Base-by-base conservation (phyloP, 1,284 basidiomycete genomes). In the Schizophyllum commune region DNA sequence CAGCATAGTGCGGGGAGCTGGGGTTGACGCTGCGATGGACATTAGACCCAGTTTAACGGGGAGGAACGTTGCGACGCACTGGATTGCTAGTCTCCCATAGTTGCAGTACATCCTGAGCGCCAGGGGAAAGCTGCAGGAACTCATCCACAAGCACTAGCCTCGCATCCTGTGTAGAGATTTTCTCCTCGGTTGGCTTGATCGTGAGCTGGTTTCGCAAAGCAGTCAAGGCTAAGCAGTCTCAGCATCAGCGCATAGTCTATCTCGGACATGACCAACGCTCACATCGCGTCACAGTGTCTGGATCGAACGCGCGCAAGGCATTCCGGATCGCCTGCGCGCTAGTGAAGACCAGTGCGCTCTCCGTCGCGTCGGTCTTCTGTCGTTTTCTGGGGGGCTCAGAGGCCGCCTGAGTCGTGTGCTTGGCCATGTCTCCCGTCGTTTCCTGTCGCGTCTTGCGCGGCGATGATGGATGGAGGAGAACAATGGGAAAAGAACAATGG, bases 61-160 rank as follows among this genome's bases (percentile, higher is more conserved):
- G 52, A 27, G 2, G 5, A 15, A 60, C 21, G 57, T 52, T 54
- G 20, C 9, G 9, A 67, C 68, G 15, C 61, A 88, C 88, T 57
- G 80, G 75, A 56, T 73, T 78, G 1, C 75, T 62, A 13, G 66
- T 71, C 61, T 86, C 83, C 85, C 88, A 90, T 13, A 86, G 66
- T 22, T 73, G 69, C 66, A 92, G 88, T 2, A 91, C 56, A 61
- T 88, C 84, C 53, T 79, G 74, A 39, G 82, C 84, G 2, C 79
- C 83, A 0, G 83, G 77, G 22, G 77, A 79, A 5, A 68, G 70
- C 34, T 82, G 80, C 61, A 92, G 69, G 86, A 87, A 92, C 58
- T 76, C 70, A 63, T 83, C 82, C 0, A 77, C 80, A 2, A 91
- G 74, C 1, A 78, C 59, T 11, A 92, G 69, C 33, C 89, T 78